Base-by-base conservation (phyloP, 2,329 filamentous ascomycete species). In the Penicillium sp. region DNA sequence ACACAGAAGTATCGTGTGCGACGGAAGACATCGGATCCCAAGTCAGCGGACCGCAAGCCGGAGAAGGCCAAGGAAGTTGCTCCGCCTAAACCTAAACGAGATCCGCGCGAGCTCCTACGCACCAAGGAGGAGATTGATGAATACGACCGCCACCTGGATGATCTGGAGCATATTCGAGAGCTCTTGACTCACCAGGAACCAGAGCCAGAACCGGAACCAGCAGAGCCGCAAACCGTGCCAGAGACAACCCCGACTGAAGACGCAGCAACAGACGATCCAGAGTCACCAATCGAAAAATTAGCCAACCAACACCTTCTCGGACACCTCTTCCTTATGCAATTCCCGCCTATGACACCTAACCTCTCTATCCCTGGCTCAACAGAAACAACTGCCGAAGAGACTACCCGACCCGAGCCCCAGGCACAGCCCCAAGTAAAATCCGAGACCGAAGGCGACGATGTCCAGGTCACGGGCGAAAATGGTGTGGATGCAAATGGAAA, bases 311-410 rank as follows among this genome's bases (percentile, higher is more conserved):
- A 76, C 43, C 76, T 79, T 19, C 74, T 81, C 35, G 81, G 85
- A 53, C 80, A 82, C 56, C 78, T 86, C 52, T 87, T 87, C 68
- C 77, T 87, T 51, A 84, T 88, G 69, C 86, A 88, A 69, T 82
- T 88, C 65, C 86, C 86, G 13, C 84, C 86, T 0, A 78, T 86
- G 56, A 81, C 87, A 4, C 86, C 86, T 5, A 81, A 82, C 57
- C 78, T 88, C 24, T 64, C 76, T 35, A 67, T 78, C 10, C 73
- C 79, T 1, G 67, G 65, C 14, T 62, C 63, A 2, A 31, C 39
- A n/a, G 43, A 27, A 11, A n/a, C 39, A 7, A 11, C 57, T 6
- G 31, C 46, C 2, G 37, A 54, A 16, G n/a, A 39, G 62, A 55
- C 29, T 43, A 54, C 48, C 39, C 52, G 21, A 46, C 11, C 39